Conservation (phyloP, 768 basidiomycete species). For the Lentinula boryana region DNA sequence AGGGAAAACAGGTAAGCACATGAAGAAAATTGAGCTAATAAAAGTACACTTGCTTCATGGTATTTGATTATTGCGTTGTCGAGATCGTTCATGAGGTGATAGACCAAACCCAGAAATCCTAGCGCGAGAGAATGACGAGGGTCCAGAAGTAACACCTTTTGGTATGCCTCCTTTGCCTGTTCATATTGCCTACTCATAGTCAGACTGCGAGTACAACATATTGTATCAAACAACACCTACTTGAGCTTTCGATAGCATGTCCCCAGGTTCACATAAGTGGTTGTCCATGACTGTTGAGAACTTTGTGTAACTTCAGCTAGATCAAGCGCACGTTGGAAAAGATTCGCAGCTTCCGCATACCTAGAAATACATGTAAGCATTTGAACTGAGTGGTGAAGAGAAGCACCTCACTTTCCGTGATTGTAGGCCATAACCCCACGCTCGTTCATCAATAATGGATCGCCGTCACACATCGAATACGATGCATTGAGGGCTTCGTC, state of each 20-base stretch:
- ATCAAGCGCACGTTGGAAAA: conserved; percentile 75
- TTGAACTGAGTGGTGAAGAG: not conserved
- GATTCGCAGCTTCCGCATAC: conserved; percentile 59
- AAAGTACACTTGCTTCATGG: conserved; percentile 64
- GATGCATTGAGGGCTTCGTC: conserved; percentile 87
- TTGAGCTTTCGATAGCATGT: conserved; percentile 80
- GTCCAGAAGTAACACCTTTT: conserved; percentile 79
- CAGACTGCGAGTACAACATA: not conserved
- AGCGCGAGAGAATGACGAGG: conserved; percentile 79
- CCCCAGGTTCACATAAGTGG: conserved; percentile 89
- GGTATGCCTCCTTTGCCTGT: conserved; percentile 70
- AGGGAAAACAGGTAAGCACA: not conserved
- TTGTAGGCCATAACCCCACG: conserved; percentile 90
- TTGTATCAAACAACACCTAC: conserved; percentile 32
- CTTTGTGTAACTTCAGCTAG: conserved; percentile 81
- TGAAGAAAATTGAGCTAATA: not conserved
- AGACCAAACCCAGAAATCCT: conserved; percentile 84
- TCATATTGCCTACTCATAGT: conserved; percentile 35
- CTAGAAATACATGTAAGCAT: conserved; percentile 29
- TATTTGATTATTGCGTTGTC: conserved; percentile 86
- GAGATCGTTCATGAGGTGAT: conserved; percentile 66
- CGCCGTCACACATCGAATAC: conserved; percentile 72
- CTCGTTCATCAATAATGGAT: conserved; percentile 90
- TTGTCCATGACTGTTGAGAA: conserved; percentile 80
- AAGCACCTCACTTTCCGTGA: conserved; percentile 60